Evolutionary conservation across 179 eudicot genomes (phyloP).

Genomic region (Vitellaria paradoxa): DNA sequence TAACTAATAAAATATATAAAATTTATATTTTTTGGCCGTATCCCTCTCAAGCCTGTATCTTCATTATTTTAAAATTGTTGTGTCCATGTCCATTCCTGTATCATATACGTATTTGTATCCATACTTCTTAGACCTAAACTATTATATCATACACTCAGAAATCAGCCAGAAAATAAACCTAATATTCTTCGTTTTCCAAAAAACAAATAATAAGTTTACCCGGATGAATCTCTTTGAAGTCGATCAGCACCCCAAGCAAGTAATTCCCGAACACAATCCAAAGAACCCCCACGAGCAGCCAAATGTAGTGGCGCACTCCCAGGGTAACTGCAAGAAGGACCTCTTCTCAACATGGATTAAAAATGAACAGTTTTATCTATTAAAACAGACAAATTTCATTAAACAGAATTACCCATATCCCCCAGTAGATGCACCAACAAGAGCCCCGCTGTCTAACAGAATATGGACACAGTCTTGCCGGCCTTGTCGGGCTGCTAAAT

Average conservation of each 20-base stretch:
- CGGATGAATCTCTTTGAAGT: constrained; percentile 69
- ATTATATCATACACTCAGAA: too few species aligned
- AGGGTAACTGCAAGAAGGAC: background rate
- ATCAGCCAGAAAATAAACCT: too few species aligned
- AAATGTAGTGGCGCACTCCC: constrained; percentile 70
- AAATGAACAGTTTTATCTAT: background rate
- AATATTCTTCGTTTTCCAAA: background rate
- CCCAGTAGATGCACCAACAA: constrained; percentile 81
- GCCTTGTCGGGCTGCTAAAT: constrained; percentile 77
- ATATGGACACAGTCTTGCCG: constrained; percentile 66
- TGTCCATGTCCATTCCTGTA: too few species aligned
- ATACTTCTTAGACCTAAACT: too few species aligned
- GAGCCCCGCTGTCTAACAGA: constrained; percentile 70
- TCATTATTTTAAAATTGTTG: too few species aligned
- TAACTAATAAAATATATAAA: too few species aligned
- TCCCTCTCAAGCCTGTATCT: too few species aligned
- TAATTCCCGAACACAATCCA: constrained; percentile 78
- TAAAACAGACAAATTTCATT: background rate
- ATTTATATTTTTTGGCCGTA: too few species aligned
- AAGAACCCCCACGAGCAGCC: constrained; percentile 86
- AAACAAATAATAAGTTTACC: constrained; percentile 33
- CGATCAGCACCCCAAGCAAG: constrained; percentile 95
- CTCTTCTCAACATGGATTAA: background rate
- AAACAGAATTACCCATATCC: constrained; percentile 57
- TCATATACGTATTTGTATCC: too few species aligned